Base-by-base conservation (phyloP, 2,329 filamentous ascomycete species). In the Aciculosporium take region DNA sequence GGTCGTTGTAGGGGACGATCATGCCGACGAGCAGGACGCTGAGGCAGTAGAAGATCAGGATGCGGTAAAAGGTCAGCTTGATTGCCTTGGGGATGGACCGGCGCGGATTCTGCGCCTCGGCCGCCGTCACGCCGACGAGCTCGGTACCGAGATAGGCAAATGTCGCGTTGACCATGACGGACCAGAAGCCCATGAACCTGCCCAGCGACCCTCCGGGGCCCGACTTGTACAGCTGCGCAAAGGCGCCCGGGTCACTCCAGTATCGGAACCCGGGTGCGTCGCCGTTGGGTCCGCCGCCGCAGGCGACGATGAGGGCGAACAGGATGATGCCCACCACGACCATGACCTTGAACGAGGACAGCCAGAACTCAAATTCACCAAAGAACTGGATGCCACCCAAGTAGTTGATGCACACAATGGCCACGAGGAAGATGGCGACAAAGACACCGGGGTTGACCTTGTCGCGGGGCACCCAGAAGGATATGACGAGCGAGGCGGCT, bases 71-170 rank as follows among this genome's bases (percentile, higher is more conserved):
- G 49, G 82, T 87, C 38, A 86, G 69, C 57, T 78, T 81, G 67
- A 87, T 87, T 40, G 82, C 83, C 45, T 78, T 75, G 6, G 84
- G 84, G 46, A 89, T 79, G 13, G 78, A 83, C 58, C 74, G 76
- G 55, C 82, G 76, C 1, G 84, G 84, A 62, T 87, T 87, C 62
- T 86, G 79, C 0, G 82, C 81, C 60, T 87, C 81, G 40, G 79
- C 82, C 27, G 85, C 81, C 0, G 82, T 87, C 12, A 87, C 80
- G 62, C 81, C 82, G 39, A 86, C 79, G 33, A 86, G 66, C 54
- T 87, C 82, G 3, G 81, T 83, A 45, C 81, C 82, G 4, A 87
- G 70, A 55, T 84, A 88, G 43, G 84, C 83, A 50, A 88, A 88
- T 3, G 81, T 82, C 1, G 83, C 82, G 20, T 78, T 84, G 50